A percentile compares a stretch with the other conserved stretches of the same genome.
Evolutionary conservation across 2,329 filamentous ascomycete genomes (phyloP).

Genomic region (Fusarium piperis): DNA sequence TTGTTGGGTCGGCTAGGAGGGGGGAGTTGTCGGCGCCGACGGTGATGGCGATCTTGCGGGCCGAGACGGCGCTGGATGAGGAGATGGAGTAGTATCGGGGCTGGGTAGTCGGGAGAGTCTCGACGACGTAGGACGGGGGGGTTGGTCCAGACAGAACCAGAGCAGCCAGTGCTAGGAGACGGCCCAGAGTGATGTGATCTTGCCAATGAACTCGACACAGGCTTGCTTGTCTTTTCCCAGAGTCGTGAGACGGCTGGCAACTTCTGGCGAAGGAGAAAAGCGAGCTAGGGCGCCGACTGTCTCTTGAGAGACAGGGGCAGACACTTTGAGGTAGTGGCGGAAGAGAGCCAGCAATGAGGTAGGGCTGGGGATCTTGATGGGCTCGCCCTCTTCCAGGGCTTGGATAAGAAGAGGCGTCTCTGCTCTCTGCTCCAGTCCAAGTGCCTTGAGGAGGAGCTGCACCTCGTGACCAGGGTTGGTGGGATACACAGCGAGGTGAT

Average conservation of each 20-base stretch:
- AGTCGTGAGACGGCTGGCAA: constrained; percentile 31
- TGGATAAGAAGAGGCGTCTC: constrained; percentile 39
- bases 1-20: constrained; percentile 19
- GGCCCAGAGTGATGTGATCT: constrained; percentile 40
- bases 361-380: constrained; percentile 48
- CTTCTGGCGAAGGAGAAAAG: constrained; percentile 62
- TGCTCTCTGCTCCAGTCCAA: constrained; percentile 36
- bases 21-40: constrained; percentile 31
- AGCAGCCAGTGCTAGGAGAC: constrained; percentile 31
- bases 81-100: constrained; percentile 71
- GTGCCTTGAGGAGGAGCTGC: constrained; percentile 42
- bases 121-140: constrained; percentile 62
- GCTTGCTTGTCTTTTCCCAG: constrained; percentile 33
- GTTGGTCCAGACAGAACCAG: constrained; percentile 30
- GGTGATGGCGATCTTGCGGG: constrained; percentile 38
- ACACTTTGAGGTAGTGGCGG: constrained; percentile 57
- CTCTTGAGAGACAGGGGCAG: constrained; percentile 50
- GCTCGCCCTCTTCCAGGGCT: constrained; percentile 27
- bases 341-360: constrained; percentile 53
- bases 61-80: constrained; percentile 56
- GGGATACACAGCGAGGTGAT: constrained; percentile 53
- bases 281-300: constrained; percentile 50
- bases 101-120: constrained; percentile 60
- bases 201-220: constrained; percentile 30
- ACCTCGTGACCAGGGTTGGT: constrained; percentile 50